Conservation (phyloP, 768 basidiomycete species). For the Tricholoma saponaceum region DNA sequence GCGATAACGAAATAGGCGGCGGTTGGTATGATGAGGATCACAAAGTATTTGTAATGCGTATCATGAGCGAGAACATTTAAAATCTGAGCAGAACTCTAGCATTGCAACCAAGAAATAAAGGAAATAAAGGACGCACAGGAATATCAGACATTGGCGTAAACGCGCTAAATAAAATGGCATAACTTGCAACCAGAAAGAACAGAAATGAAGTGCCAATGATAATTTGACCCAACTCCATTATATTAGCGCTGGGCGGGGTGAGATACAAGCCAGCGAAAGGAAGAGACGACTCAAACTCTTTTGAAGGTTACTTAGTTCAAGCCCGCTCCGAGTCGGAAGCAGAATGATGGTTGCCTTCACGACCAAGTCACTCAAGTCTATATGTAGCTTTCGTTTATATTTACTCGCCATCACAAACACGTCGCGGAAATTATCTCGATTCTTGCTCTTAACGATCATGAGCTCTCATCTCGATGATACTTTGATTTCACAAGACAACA, state of each 20-base stretch:
- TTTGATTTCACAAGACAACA: slow-evolving; percentile 14
- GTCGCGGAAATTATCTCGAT: slow-evolving; percentile 13
- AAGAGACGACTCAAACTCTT: too few species aligned
- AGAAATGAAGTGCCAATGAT: slow-evolving; percentile 41
- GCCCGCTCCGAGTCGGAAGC: too few species aligned
- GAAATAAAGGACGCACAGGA: slow-evolving; percentile 35
- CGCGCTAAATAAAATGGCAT: slow-evolving; percentile 63
- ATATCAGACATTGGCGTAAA: slow-evolving; percentile 53
- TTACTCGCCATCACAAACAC: neutral
- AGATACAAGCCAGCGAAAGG: too few species aligned
- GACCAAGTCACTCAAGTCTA: too few species aligned
- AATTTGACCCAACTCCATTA: slow-evolving; percentile 37
- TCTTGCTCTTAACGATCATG: slow-evolving; percentile 32
- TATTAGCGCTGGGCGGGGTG: too few species aligned
- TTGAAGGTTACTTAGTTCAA: too few species aligned
- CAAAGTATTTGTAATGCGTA: slow-evolving; percentile 89
- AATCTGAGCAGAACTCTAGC: slow-evolving; percentile 35
- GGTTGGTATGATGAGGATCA: slow-evolving; percentile 74
- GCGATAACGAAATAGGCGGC: slow-evolving; percentile 90
- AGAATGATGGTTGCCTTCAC: neutral
- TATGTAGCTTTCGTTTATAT: neutral
- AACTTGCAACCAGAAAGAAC: slow-evolving; percentile 56
- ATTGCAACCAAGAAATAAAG: neutral
- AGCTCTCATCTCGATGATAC: slow-evolving; percentile 16
- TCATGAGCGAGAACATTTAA: slow-evolving; percentile 65